These are phyloP conservation scores for Parietaria judaica DNA, from an alignment of 306 rosid species.

Conservation along the genomic window DNA sequence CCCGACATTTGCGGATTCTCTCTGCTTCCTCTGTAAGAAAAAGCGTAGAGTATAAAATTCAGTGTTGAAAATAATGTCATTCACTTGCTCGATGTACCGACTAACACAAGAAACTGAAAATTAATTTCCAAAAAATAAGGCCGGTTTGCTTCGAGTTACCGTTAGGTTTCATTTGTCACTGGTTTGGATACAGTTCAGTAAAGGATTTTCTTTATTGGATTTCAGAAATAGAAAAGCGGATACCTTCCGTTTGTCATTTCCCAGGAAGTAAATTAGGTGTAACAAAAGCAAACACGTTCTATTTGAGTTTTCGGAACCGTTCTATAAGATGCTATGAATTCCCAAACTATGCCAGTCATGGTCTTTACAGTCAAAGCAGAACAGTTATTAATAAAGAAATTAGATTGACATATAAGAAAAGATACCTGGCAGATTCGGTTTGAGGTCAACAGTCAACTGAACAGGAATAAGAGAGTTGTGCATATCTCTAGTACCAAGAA, in stretches of 20 bases:
- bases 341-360: not conserved
- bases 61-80: not conserved
- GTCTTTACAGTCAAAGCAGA: not conserved
- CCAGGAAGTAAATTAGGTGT: not conserved
- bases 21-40: slow-evolving; percentile 73
- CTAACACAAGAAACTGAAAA: no score
- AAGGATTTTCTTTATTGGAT: no score
- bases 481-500: slow-evolving; percentile 71
- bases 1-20: slow-evolving; percentile 78
- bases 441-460: slow-evolving; percentile 97
- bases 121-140: no score
- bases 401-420: slow-evolving; percentile 6
- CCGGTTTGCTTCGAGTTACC: no score
- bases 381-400: not conserved
- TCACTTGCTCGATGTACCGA: no score
- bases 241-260: not conserved
- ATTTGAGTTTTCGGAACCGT: no score
- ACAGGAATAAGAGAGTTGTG: slow-evolving; percentile 57
- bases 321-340: not conserved
- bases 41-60: not conserved
- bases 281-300: not conserved
- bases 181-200: no score
- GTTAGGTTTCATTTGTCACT: no score
- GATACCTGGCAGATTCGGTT: slow-evolving; percentile 96
- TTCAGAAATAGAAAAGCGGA: no score